Base-by-base conservation (phyloP, 108 stramenopile genomes). In the Epipyxis sp. region DNA sequence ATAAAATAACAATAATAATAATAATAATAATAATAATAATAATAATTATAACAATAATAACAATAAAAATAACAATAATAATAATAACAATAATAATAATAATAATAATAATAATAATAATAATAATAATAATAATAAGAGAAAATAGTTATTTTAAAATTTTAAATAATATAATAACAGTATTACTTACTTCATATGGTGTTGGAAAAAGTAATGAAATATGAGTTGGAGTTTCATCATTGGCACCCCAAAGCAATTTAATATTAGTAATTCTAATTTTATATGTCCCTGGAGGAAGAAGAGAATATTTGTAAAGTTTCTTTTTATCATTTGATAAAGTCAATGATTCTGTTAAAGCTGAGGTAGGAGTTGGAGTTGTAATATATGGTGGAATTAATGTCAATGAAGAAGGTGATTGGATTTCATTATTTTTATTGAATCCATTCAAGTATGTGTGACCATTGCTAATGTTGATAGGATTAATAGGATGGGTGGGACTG, bases 251-350 rank as follows among this genome's bases (percentile, higher is more conserved):
- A 46, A 74, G 16, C 34, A 74, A 29, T 27, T 37, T 27, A 16
- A 74, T 74, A 3, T 39, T 42, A 29, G 13, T 34, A 10, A 74
- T 6, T 13, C 44, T 16, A 74, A 74, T 74, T 13, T 42, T 37
- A 74, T 74, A 74, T 39, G 43, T 57, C 10, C 71, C 71, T 30
- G 10, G 10, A 37, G 71, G 71, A 34, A 74, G 71, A 29, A 74
- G 44, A 27, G 71, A 74, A 35, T 13, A 32, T 37, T 37, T 29
- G 20, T 20, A 25, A n/a, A n/a, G n/a, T n/a, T n/a, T n/a, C n/a
- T n/a, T n/a, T n/a, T n/a, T n/a, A n/a, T n/a, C n/a, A n/a, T n/a
- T n/a, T n/a, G n/a, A n/a, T n/a, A n/a, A n/a, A n/a, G n/a, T n/a
- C n/a, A n/a, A n/a, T n/a, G n/a, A n/a, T n/a, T n/a, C n/a, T 25